A percentile compares a stretch with the other conserved stretches of the same genome.
These are phyloP conservation scores for Entomortierella chlamydospora DNA, from an alignment of 192 early-diverging fungal species.

Conservation along the genomic window DNA sequence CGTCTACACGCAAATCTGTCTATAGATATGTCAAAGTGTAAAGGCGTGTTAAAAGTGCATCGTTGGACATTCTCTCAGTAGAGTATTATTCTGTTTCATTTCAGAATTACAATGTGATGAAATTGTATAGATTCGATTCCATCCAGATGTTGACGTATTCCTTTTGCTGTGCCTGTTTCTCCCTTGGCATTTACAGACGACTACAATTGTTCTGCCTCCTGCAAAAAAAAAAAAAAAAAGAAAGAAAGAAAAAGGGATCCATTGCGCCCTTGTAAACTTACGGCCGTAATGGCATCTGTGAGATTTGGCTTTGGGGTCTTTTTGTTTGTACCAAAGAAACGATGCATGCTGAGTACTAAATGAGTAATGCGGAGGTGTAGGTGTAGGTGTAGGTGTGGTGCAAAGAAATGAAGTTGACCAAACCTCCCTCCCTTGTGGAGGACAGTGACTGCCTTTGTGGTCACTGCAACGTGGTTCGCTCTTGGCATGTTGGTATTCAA, in stretches of 20 bases:
- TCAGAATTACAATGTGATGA: too few species aligned
- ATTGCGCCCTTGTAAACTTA: conserved; percentile 37
- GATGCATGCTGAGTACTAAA: conserved; percentile 74
- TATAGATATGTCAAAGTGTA: conserved; percentile 41
- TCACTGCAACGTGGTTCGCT: not conserved
- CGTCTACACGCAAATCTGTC: conserved; percentile 88
- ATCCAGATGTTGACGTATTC: too few species aligned
- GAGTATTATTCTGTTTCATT: too few species aligned
- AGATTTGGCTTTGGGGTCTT: conserved; percentile 89
- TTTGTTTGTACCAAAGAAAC: conserved; percentile 92
- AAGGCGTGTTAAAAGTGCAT: too few species aligned
- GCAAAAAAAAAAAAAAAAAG: too few species aligned
- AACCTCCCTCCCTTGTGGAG: too few species aligned
- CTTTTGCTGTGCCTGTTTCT: not conserved
- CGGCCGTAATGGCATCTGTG: conserved; percentile 83
- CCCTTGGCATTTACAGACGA: not conserved
- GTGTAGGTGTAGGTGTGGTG: too few species aligned
- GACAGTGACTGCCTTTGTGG: too few species aligned
- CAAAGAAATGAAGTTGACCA: not conserved
- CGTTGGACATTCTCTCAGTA: too few species aligned
- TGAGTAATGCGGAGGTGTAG: not conserved
- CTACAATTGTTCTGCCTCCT: too few species aligned
- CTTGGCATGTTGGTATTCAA: too few species aligned
- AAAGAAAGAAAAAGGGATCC: conserved; percentile 9
- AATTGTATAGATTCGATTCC: too few species aligned